Percentiles rank a stretch among this genome's conserved stretches.
phyloP scores from a whole-genome alignment of 106 monocot species.

The Platanthera zijinensis region DNA sequence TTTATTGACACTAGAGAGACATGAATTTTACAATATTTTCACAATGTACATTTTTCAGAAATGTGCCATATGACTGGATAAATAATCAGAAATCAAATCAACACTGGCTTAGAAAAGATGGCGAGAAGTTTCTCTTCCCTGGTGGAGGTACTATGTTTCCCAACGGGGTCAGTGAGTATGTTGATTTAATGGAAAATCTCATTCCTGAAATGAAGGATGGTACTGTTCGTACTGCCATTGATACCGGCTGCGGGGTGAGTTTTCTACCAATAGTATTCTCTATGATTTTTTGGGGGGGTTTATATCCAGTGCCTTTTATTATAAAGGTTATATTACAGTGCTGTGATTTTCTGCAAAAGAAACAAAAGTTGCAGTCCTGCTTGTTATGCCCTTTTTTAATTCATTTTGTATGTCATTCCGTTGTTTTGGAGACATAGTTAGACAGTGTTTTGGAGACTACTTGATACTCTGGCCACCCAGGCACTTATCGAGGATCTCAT shows the following conservation, averaged over 20 bases:
- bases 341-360: background rate
- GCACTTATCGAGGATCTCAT: too few species aligned
- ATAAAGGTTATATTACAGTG: background rate
- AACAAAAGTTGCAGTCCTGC: background rate
- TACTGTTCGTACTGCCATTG: slow-evolving; percentile 76
- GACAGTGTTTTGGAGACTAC: background rate
- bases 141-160: slow-evolving; percentile 94
- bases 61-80: slow-evolving; percentile 87
- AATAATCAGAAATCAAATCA: slow-evolving; percentile 81
- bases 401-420: background rate
- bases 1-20: background rate
- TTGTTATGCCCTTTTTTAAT: background rate
- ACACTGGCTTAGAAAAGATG: slow-evolving; percentile 78
- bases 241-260: slow-evolving; percentile 89
- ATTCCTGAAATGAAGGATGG: slow-evolving; percentile 90
- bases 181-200: slow-evolving; percentile 62
- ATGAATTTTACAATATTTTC: background rate
- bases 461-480: too few species aligned
- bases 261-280: background rate
- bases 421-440: background rate
- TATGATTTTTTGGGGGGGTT: background rate
- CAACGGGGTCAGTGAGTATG: slow-evolving; percentile 59
- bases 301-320: background rate
- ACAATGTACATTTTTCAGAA: slow-evolving; percentile 29
- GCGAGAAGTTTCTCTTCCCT: slow-evolving; percentile 75